Evolutionary conservation across 768 basidiomycete species (phyloP).

Genomic region (Hericium alpestre): DNA sequence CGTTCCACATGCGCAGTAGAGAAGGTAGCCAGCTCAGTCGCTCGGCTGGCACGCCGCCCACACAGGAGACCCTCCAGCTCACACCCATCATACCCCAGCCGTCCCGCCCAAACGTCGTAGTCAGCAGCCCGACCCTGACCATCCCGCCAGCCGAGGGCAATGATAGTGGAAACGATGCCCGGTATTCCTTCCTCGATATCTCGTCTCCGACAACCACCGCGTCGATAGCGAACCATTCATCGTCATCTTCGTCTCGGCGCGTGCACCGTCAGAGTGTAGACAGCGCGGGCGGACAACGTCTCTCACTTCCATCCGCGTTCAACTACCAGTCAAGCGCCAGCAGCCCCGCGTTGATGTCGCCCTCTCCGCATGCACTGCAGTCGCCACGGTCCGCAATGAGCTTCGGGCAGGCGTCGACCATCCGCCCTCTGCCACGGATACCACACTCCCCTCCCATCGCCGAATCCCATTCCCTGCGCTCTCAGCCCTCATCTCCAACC

Average conservation of each 20-base stretch:
- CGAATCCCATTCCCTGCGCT: background rate
- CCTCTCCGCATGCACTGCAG: background rate
- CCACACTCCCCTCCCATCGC: background rate
- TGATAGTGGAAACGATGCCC: background rate
- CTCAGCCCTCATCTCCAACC: background rate
- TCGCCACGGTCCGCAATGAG: background rate
- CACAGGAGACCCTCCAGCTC: background rate
- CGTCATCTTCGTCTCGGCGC: conserved; percentile 7
- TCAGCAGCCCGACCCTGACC: background rate
- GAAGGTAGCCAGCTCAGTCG: background rate
- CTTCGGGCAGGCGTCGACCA: background rate
- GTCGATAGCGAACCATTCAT: background rate
- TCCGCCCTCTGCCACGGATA: conserved; percentile 3
- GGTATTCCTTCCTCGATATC: conserved; percentile 14
- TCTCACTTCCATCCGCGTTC: conserved; percentile 12
- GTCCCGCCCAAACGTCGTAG: background rate
- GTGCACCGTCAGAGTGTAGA: conserved; percentile 1
- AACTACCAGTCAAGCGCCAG: conserved; percentile 6
- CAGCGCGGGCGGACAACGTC: background rate
- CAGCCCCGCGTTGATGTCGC: background rate
- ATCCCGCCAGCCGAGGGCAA: background rate
- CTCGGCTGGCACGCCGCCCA: background rate
- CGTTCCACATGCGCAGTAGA: background rate
- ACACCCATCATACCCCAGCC: background rate
- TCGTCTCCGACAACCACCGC: conserved; percentile 5